These are phyloP conservation scores for Bipolaris victoriae DNA, from an alignment of 2,329 filamentous ascomycete genomes.

Conservation along the genomic window DNA sequence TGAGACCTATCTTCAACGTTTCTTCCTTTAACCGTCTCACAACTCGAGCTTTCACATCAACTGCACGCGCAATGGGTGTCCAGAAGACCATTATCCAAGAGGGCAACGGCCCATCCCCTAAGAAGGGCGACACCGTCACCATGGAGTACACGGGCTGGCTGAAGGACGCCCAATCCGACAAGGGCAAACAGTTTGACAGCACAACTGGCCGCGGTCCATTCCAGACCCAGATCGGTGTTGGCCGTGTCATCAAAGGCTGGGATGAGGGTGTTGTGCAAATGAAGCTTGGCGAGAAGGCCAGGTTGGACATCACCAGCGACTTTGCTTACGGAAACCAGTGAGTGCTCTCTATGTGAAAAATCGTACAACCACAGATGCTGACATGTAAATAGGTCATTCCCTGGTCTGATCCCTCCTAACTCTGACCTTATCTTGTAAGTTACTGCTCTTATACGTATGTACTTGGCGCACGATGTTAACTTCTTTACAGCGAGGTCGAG, in stretches of 20 bases:
- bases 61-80: constrained; percentile 37
- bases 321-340: constrained; percentile 42
- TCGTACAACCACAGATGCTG: not conserved
- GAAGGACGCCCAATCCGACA: constrained; percentile 29
- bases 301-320: constrained; percentile 78
- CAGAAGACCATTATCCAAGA: constrained; percentile 37
- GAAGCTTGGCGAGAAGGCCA: constrained; percentile 88
- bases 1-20: constrained; percentile 20
- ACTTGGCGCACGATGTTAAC: constrained; percentile 10
- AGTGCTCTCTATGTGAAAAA: not conserved
- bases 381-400: constrained; percentile 67
- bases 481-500: constrained; percentile 36
- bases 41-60: constrained; percentile 21
- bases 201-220: constrained; percentile 80
- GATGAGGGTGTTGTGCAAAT: constrained; percentile 72
- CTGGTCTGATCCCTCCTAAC: constrained; percentile 74
- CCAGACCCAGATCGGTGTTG: constrained; percentile 76
- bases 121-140: constrained; percentile 39
- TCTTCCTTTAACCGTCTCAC: constrained; percentile 14
- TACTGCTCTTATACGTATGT: not conserved
- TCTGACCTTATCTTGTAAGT: constrained; percentile 82
- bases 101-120: constrained; percentile 37
- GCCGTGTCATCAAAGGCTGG: constrained; percentile 78
- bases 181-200: constrained; percentile 71
- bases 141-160: constrained; percentile 45